Evolutionary conservation across 1,139 yeast species (phyloP).

Genomic region (Candida dubliniensis): DNA sequence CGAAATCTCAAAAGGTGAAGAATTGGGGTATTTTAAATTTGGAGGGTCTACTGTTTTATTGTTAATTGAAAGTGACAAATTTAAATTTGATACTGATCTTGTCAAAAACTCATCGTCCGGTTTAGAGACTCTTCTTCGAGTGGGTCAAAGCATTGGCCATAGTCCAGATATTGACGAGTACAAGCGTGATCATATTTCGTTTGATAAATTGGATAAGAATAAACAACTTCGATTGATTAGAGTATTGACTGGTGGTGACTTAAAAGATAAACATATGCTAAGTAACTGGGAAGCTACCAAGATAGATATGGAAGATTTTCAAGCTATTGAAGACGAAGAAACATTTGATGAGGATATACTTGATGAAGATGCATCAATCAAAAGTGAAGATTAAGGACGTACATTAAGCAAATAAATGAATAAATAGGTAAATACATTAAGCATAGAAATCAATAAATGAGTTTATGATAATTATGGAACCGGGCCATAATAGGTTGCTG

Average conservation of each 20-base stretch:
- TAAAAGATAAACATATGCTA: slow-evolving; percentile 29
- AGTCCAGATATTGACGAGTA: slow-evolving; percentile 49
- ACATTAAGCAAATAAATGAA: neutral
- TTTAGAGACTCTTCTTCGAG: slow-evolving; percentile 80
- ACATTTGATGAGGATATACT: neutral
- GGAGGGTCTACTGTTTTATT: slow-evolving; percentile 89
- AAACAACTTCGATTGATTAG: slow-evolving; percentile 56
- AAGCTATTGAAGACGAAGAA: neutral
- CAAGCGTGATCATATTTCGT: slow-evolving; percentile 47
- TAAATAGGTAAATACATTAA: neutral
- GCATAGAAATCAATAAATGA: neutral
- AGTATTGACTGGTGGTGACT: slow-evolving; percentile 59
- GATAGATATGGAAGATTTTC: slow-evolving; percentile 22
- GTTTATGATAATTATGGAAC: neutral
- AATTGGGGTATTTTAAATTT: slow-evolving; percentile 90
- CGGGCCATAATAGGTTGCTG: slow-evolving; percentile 24
- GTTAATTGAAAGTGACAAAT: slow-evolving; percentile 38
- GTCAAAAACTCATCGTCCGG: slow-evolving; percentile 63
- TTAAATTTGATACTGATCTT: slow-evolving; percentile 72
- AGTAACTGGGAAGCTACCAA: slow-evolving; percentile 42
- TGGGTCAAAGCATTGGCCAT: slow-evolving; percentile 93
- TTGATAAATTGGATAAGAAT: slow-evolving; percentile 49
- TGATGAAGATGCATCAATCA: slow-evolving; percentile 2
- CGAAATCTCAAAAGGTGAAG: slow-evolving; percentile 66
- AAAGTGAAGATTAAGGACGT: neutral